Percentiles rank a stretch among this genome's conserved stretches.
phyloP scores from a whole-genome alignment of 495 filamentous ascomycete species.

The Trichocladium uniseriatum region DNA sequence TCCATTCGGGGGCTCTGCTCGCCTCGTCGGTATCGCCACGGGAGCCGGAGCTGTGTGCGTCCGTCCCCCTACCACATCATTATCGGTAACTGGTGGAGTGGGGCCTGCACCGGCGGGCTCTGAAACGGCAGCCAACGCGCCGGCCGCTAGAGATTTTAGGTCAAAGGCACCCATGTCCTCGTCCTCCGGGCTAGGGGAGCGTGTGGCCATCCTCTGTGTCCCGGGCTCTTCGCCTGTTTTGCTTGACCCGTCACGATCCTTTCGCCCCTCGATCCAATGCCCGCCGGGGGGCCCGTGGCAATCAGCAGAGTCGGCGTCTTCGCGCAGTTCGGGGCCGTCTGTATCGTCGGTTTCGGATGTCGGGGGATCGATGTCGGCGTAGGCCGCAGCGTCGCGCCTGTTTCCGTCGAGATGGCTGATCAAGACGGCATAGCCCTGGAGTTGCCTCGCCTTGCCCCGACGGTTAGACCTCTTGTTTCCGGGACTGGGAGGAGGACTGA shows the following conservation, averaged over 20 bases:
- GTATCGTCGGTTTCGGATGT: constrained; percentile 23
- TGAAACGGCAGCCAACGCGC: constrained; percentile 26
- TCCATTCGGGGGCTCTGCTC: constrained; percentile 9
- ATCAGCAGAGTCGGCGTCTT: constrained; percentile 12
- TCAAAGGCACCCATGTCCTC: constrained; percentile 29
- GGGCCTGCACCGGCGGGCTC: constrained; percentile 20
- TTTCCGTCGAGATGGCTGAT: constrained; percentile 43
- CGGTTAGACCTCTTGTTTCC: constrained; percentile 34
- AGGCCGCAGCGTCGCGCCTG: constrained; percentile 37
- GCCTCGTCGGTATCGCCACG: constrained; percentile 13
- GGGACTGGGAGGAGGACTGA: constrained; percentile 31
- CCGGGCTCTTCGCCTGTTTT: constrained; percentile 12
- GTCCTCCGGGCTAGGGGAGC: constrained; percentile 7
- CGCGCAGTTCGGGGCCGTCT: constrained; percentile 9
- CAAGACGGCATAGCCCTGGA: constrained; percentile 47
- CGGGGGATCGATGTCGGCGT: constrained; percentile 33
- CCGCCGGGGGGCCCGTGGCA: constrained; percentile 6
- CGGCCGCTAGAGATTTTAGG: constrained; percentile 35
- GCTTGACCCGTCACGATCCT: constrained; percentile 1
- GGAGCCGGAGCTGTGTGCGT: constrained; percentile 15
- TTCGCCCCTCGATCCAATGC: neutral
- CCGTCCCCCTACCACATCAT: constrained; percentile 16
- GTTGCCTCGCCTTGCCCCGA: constrained; percentile 33
- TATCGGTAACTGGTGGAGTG: constrained; percentile 22
- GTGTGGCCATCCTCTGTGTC: constrained; percentile 5